phyloP scores from a whole-genome alignment of 2,329 filamentous ascomycete species.

The Sphaerulina musiva region DNA sequence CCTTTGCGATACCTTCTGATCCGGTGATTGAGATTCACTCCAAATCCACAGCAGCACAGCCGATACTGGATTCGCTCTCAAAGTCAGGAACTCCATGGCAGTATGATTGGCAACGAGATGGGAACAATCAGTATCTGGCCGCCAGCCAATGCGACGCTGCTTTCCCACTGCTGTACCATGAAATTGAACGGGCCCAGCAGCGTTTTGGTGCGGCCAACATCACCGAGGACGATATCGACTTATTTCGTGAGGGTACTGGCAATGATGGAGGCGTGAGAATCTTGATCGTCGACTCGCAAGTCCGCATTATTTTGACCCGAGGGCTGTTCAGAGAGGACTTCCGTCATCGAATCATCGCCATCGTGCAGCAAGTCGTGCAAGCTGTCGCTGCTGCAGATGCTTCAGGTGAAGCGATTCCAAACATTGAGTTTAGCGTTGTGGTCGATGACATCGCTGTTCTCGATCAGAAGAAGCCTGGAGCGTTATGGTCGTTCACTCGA shows the following conservation, averaged over 20 bases:
- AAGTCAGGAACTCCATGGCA: conserved; percentile 9
- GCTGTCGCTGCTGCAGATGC: conserved; percentile 19
- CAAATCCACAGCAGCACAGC: neutral
- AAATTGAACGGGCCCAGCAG: conserved; percentile 28
- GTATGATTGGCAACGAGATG: conserved; percentile 24
- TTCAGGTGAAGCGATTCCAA: conserved; percentile 17
- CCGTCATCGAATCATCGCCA: conserved; percentile 31
- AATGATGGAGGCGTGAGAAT: conserved; percentile 21
- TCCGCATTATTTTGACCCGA: conserved; percentile 18
- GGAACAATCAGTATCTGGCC: conserved; percentile 27
- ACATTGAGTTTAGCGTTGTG: conserved; percentile 20
- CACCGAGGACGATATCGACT: conserved; percentile 10
- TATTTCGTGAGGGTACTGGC: conserved; percentile 35
- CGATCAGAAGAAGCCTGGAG: conserved; percentile 4
- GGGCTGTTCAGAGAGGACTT: conserved; percentile 24
- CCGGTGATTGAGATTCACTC: neutral
- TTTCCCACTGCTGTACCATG: conserved; percentile 31
- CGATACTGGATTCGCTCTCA: neutral
- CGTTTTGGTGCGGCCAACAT: conserved; percentile 7
- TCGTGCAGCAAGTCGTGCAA: conserved; percentile 16
- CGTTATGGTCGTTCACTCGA: conserved; percentile 18
- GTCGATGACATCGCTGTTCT: conserved; percentile 19
- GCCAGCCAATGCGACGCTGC: conserved; percentile 28
- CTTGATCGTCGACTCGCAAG: conserved; percentile 19
- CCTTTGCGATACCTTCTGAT: neutral